Evolutionary conservation across 106 monocot genomes (phyloP).

Genomic region (Alisma plantagoaquatica): DNA sequence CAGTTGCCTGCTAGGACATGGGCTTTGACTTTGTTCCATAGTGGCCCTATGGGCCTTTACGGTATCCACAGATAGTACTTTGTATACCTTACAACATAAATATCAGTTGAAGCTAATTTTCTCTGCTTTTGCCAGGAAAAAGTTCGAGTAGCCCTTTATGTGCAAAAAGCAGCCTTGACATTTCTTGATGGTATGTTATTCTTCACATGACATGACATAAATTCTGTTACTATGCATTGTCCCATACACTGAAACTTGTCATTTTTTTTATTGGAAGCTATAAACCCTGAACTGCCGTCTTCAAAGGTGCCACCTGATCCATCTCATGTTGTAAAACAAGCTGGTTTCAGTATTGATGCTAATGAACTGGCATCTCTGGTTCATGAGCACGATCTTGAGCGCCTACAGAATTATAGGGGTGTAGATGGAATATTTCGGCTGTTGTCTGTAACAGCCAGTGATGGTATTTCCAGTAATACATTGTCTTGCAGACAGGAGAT

Average conservation of each 20-base stretch:
- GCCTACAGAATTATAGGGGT: constrained; percentile 44
- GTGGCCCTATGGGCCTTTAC: too few relatives aligned
- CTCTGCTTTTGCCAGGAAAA: constrained; percentile 51
- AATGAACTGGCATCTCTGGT: constrained; percentile 81
- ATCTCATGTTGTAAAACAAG: constrained; percentile 32
- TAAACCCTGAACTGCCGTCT: too few relatives aligned
- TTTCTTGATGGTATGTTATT: constrained; percentile 75
- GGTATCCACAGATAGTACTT: too few relatives aligned
- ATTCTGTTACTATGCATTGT: constrained; percentile 2
- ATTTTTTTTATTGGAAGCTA: constrained; percentile 31
- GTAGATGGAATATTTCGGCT: constrained; percentile 51
- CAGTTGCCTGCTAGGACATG: too few relatives aligned
- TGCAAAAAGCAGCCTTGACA: constrained; percentile 71
- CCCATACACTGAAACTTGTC: constrained; percentile 39
- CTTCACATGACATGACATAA: constrained; percentile 32
- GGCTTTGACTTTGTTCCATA: too few relatives aligned
- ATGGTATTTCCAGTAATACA: constrained; percentile 52
- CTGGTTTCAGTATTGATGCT: constrained; percentile 52
- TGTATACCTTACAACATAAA: too few relatives aligned
- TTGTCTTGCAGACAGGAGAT: constrained; percentile 44
- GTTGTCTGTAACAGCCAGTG: constrained; percentile 30
- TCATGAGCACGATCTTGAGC: constrained; percentile 42
- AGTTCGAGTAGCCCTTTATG: constrained; percentile 61
- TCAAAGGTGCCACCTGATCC: constrained; percentile 31
- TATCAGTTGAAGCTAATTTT: too few relatives aligned